Conservation (phyloP, 331 rosid genomes). For the Spiraea crenata region DNA sequence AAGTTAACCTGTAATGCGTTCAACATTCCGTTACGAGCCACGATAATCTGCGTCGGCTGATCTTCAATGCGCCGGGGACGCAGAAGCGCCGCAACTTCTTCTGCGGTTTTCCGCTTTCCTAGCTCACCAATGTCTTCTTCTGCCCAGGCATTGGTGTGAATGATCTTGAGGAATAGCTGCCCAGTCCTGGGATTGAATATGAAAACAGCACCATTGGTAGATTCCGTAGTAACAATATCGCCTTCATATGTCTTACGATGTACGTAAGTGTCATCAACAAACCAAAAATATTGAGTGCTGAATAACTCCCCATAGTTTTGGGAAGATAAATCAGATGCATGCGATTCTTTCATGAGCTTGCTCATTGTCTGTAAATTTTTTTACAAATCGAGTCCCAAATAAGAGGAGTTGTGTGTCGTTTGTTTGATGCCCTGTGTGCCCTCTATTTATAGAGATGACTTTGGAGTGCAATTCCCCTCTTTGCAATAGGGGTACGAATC, state of each 20-base stretch:
- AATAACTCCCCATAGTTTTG: slow-evolving; percentile 97
- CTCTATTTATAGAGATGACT: too few species aligned
- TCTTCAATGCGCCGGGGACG: slow-evolving; percentile 95
- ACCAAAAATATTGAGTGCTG: slow-evolving; percentile 96
- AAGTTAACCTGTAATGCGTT: slow-evolving; percentile 93
- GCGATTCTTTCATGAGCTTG: slow-evolving; percentile 95
- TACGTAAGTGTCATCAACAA: slow-evolving; percentile 98
- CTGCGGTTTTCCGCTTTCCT: slow-evolving; percentile 99
- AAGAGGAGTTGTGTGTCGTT: too few species aligned
- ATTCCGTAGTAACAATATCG: slow-evolving; percentile 80
- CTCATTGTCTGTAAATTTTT: slow-evolving; percentile 68
- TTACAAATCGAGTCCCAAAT: too few species aligned
- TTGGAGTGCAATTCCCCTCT: too few species aligned
- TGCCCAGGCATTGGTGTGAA: slow-evolving; percentile 98
- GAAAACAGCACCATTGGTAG: slow-evolving; percentile 94
- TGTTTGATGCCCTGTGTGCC: too few species aligned
- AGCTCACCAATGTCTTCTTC: slow-evolving; percentile 98
- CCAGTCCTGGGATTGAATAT: slow-evolving; percentile 98
- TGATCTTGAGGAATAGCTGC: slow-evolving; percentile 90
- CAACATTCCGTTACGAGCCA: slow-evolving; percentile 96
- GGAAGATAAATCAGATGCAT: slow-evolving; percentile 95
- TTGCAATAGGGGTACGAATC: too few species aligned
- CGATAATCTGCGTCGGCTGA: slow-evolving; percentile 94
- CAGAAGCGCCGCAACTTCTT: slow-evolving; percentile 99
- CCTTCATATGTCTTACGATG: slow-evolving; percentile 97